These are phyloP conservation scores for Ramaria sp. DNA, from an alignment of 768 basidiomycete genomes.

Conservation along the genomic window DNA sequence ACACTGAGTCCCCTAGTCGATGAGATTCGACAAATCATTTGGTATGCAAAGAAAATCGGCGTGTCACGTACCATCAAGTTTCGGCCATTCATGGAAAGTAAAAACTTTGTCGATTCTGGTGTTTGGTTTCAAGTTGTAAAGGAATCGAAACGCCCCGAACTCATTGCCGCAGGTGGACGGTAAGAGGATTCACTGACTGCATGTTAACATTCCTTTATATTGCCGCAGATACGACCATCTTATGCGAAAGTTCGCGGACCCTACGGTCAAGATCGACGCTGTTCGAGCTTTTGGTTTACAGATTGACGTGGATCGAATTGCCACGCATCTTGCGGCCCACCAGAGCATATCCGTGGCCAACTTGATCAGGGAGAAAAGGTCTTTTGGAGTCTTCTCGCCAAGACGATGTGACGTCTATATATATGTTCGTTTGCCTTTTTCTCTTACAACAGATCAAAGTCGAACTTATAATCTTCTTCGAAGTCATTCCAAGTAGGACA, in stretches of 20 bases:
- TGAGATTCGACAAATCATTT: conserved; percentile 54
- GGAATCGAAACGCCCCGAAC: conserved; percentile 51
- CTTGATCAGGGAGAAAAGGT: conserved; percentile 65
- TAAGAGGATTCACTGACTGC: conserved; percentile 20
- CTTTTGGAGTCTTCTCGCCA: conserved; percentile 87
- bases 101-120: conserved; percentile 57
- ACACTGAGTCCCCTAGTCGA: conserved; percentile 40
- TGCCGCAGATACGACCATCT: conserved; percentile 56
- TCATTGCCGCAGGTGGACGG: conserved; percentile 79
- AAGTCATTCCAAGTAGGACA: conserved; percentile 65
- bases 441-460: background rate
- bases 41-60: conserved; percentile 48
- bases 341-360: conserved; percentile 56
- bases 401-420: conserved; percentile 81
- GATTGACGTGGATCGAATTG: conserved; percentile 71
- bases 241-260: conserved; percentile 47
- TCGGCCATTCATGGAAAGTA: conserved; percentile 64
- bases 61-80: conserved; percentile 54
- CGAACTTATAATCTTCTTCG: conserved; percentile 12
- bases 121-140: conserved; percentile 66
- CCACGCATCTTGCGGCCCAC: conserved; percentile 52
- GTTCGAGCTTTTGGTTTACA: conserved; percentile 66
- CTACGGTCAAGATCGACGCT: conserved; percentile 40
- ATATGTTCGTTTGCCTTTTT: background rate
- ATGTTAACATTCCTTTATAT: background rate